Base-by-base conservation (phyloP, 176 grass and related monocot genomes). In the Eremochloa ophiuroides region DNA sequence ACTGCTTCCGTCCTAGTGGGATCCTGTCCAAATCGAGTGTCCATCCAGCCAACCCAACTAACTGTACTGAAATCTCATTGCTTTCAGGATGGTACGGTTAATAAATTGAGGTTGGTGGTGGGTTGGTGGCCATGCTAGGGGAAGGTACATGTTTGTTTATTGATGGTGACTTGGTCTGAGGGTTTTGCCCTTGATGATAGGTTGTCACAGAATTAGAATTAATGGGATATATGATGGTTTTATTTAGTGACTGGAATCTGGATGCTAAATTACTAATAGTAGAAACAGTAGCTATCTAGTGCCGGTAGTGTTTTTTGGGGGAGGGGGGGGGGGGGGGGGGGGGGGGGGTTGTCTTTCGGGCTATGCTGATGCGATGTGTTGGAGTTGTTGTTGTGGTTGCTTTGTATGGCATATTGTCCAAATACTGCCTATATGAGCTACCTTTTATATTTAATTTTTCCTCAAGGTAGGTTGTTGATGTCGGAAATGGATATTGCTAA, bases 41-140 rank as follows among this genome's bases (percentile, higher is more conserved):
- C 47, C 18, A 33, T 66, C 61, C 41, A 64, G 51, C 69, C 27
- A 37, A 51, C 70, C 80, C 41, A 64, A 83, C 69, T 83, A 74
- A 74, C 71, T 53, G n/a, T 66, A 75, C 31, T 83, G 23, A 40
- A 39, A 15, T 39, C 4, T 10, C 60, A 41, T 66, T 55, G 43
- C 64, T 64, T 64, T 66, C 65, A 75, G 16, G 25, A 66, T 53
- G 62, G 77, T 68, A 27, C 62, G 34, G 20, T 8, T 22, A 87
- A 34, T 82, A 63, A 77, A 22, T 75, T 68, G 47, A 75, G 34
- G 74, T 51, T 78, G 43, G 34, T 30, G 26, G 37, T 30, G 20
- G 37, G 56, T 50, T 66, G 79, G 65, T 81, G 62, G 77, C 7
- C 27, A 72, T 56, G 56, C 2, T 10, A 4, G 42, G 37, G 73